These are phyloP conservation scores for Citrus medica DNA, from an alignment of 345 rosid species.

Conservation along the genomic window DNA sequence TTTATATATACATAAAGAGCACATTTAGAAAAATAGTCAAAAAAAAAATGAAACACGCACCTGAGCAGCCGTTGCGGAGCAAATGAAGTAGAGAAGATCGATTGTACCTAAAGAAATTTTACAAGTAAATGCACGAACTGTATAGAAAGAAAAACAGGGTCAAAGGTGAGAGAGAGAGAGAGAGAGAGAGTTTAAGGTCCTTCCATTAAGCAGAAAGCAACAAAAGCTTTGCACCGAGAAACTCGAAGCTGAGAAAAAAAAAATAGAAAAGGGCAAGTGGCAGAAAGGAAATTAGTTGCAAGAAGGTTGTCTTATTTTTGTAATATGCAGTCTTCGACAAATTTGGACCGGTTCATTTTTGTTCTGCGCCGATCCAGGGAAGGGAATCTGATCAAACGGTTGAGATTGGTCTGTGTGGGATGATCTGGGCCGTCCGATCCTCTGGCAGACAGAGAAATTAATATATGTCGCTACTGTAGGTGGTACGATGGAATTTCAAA, in stretches of 20 bases:
- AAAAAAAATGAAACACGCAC: slow-evolving; percentile 11
- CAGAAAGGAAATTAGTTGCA: slow-evolving; percentile 19
- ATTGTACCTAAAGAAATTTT: neutral
- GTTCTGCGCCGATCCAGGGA: slow-evolving; percentile 14
- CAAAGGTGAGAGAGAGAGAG: slow-evolving; percentile 4
- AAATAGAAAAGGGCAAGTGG: slow-evolving; percentile 12
- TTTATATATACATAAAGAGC: slow-evolving; percentile 7
- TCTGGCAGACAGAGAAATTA: slow-evolving; percentile 9
- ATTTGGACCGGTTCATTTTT: slow-evolving; percentile 17
- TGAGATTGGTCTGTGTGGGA: neutral
- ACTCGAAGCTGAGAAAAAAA: slow-evolving; percentile 12
- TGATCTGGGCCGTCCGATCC: slow-evolving; percentile 34
- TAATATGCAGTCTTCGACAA: neutral
- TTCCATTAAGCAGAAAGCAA: slow-evolving; percentile 65
- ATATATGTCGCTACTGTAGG: slow-evolving; percentile 41
- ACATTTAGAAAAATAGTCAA: neutral
- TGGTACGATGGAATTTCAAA: slow-evolving; percentile 22
- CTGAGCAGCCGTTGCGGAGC: slow-evolving; percentile 7
- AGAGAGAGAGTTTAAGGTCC: slow-evolving; percentile 37
- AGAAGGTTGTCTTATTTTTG: slow-evolving; percentile 11
- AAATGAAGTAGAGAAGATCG: slow-evolving; percentile 19
- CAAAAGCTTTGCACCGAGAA: slow-evolving; percentile 37
- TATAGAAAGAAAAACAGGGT: slow-evolving; percentile 21
- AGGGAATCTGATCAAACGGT: slow-evolving; percentile 33
- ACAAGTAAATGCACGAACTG: slow-evolving; percentile 29